Base-by-base conservation (phyloP, 345 rosid species). In the Acer yangbiense region DNA sequence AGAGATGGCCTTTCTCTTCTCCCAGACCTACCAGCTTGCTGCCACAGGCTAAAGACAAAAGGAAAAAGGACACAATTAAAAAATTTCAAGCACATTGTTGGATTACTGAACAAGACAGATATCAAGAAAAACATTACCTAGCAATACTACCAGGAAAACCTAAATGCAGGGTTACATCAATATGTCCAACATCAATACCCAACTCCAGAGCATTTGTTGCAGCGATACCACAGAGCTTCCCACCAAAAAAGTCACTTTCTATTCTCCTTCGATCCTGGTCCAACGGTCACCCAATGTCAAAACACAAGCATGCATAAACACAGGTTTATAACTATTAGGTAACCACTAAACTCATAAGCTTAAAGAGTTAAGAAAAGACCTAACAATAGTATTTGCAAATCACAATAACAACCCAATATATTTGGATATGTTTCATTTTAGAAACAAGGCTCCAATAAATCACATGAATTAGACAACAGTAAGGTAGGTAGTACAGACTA, bases 1-100 rank as follows among this genome's bases (percentile, higher is more conserved):
- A 95, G 94, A 77, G 99, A 95, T 54, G 91, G 81, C 84, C 81
- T 92, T 76, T 87, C 96, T 80, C 99, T 90, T 83, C 98, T 87
- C 72, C 99, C 99, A 77, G 98, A 93, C 85, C 98, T 87, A 75
- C 99, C 99, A 18, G 98, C 97, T 86, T 95, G 98, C 83, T 95
- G 99, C 98, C 97, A 92, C 77, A 93, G 86, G 87, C 98, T 95
- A 83, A 69, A 78, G 52, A 69, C 72, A 83, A 77, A 81, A 82
- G 29, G 76, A 77, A 62, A 20, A 64, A 74, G 55, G 12, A 27
- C 64, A 77, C 17, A 72, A 69, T 77, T 20, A 82, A 50, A 71
- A 55, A 14, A 27, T 77, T 57, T 77, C 77, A 78, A 66, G 55
- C 54, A 78, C 39, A 68, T 65, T 64, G 52, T 57, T 18, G 60